Conservation (phyloP, 83 land plant genomes). For the Diphasiastrum complanatum region DNA sequence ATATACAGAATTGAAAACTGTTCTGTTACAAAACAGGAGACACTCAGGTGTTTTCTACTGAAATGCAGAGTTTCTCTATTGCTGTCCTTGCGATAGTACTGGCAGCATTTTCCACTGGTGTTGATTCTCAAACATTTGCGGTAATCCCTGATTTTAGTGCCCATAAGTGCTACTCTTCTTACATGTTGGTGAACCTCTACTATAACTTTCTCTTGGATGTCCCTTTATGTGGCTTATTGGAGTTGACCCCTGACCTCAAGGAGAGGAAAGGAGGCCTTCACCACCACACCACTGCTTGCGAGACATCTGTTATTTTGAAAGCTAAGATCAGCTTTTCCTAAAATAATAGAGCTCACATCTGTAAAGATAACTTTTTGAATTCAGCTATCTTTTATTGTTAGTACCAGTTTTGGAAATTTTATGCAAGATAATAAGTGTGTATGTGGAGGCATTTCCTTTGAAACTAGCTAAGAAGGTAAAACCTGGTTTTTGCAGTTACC, state of each 20-base stretch:
- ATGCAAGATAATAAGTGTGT: not conserved
- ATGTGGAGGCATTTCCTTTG: constrained; percentile 5
- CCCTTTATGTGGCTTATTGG: no score
- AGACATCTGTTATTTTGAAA: no score
- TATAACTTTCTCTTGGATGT: no score
- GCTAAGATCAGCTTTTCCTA: no score
- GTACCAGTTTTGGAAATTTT: not conserved
- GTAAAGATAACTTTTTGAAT: not conserved
- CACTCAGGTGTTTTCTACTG: no score
- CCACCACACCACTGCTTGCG: no score
- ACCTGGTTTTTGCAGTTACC: constrained; percentile 12
- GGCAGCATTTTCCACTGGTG: constrained; percentile 39
- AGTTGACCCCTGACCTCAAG: no score
- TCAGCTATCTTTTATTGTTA: not conserved
- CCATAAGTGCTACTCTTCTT: not conserved
- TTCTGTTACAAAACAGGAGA: no score
- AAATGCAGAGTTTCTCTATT: constrained; percentile 40
- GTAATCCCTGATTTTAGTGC: constrained; percentile 5
- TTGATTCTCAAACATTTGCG: constrained; percentile 37
- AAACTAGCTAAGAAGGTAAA: not conserved
- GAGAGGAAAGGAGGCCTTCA: no score
- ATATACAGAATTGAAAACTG: no score
- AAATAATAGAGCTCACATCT: no score
- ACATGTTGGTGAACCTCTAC: not conserved
- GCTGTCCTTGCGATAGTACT: constrained; percentile 31